Evolutionary conservation across 768 basidiomycete species (phyloP), one percentile per base, ranked within the genome.

Genomic region (Mycena floridula): DNA sequence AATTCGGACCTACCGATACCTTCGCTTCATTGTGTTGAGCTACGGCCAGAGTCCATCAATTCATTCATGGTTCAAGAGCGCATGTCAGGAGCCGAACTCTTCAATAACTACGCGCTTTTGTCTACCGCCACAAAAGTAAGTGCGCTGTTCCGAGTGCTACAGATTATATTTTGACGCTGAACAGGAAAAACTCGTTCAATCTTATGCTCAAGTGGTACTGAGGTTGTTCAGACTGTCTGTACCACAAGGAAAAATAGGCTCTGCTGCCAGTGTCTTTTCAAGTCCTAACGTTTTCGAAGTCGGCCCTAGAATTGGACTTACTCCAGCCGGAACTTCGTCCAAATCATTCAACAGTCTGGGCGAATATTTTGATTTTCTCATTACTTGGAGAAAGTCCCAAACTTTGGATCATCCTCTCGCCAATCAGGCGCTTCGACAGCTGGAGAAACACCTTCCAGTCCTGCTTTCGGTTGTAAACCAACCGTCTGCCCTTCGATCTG

Each of bases 191-290:
- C 47, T 48, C 3, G 47, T 48, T 22, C 24, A 37, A 25, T 48
- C 37, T 48, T 48, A 48, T 49, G 47, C 47, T 30, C 36, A 48
- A 18, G 24, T 48, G 7, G 37, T 39, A 18, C 47, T 48, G 7
- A 39, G 40, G 16, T 15, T 48, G 25, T 48, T 49, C 37, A 28
- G 25, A 3, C 27, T 48, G 13, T 15, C 21, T 40, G 20, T 48
- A 24, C 47, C 47, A 27, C 47, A 48, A 40, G 23, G 12, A 12
- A n/a, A n/a, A n/a, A n/a, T n/a, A n/a, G n/a, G n/a, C n/a, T n/a
- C n/a, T n/a, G n/a, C n/a, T n/a, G n/a, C n/a, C n/a, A n/a, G n/a
- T n/a, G n/a, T n/a, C n/a, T n/a, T n/a, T n/a, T n/a, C n/a, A n/a
- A n/a, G 28, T 30, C 9, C 28, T 16, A 30, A 9, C 9, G 16